Conservation (phyloP, 208 protist genomes). For the Plasmodiophora brassicae region DNA sequence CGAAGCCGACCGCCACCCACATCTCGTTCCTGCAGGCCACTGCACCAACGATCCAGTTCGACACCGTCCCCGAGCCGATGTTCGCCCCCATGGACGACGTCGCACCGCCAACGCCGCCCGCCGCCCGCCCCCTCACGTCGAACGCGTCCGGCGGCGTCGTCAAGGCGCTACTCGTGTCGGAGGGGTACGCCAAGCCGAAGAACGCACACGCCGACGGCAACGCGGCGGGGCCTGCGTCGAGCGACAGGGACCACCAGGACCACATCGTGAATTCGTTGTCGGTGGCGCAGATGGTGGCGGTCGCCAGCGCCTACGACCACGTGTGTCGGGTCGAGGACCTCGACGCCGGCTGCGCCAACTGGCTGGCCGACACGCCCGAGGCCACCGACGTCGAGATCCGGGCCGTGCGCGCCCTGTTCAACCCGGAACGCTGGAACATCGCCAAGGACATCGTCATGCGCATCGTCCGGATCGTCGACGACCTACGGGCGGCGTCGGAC, state of each 20-base stretch:
- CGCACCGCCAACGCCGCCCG: neutral
- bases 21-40: neutral
- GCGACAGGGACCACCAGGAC: neutral
- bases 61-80: neutral
- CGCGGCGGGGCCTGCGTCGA: neutral
- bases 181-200: neutral
- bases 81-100: neutral
- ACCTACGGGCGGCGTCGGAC: neutral
- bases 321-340: neutral
- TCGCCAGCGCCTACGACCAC: slow-evolving; percentile 5
- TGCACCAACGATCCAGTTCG: neutral
- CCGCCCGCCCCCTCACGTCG: neutral
- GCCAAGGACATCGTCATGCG: slow-evolving; percentile 28
- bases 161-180: neutral
- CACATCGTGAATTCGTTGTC: slow-evolving; percentile 29
- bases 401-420: neutral
- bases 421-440: slow-evolving; percentile 20
- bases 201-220: neutral
- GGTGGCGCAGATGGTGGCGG: slow-evolving; percentile 1
- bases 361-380: neutral
- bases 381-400: neutral
- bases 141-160: neutral
- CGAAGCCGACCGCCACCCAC: too few species aligned
- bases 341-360: neutral
- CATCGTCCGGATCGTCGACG: slow-evolving; percentile 3